A percentile compares a stretch with the other conserved stretches of the same genome.
These are phyloP conservation scores for Trypanosoma congolense DNA, from an alignment of 208 protist species.

Conservation along the genomic window DNA sequence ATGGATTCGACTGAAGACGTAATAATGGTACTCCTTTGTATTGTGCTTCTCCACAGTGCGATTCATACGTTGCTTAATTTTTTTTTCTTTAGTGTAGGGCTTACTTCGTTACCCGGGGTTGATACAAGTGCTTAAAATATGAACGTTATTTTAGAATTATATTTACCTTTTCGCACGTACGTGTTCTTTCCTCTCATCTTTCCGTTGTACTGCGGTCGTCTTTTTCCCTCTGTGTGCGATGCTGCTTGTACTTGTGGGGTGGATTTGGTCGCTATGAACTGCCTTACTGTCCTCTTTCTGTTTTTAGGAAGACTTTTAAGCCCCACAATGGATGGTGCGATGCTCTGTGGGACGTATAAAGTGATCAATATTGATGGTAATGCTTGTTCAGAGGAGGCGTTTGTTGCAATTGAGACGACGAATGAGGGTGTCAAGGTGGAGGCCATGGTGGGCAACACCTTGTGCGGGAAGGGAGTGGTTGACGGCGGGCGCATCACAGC, in stretches of 20 bases:
- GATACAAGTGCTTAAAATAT: too few relatives aligned
- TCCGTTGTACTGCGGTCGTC: neutral
- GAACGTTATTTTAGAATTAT: too few relatives aligned
- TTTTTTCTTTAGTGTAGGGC: too few relatives aligned
- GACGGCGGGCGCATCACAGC: constrained; percentile 33
- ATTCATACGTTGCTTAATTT: too few relatives aligned
- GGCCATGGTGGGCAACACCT: constrained; percentile 34
- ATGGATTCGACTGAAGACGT: too few relatives aligned
- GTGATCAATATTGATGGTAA: constrained; percentile 49
- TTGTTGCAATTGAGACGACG: constrained; percentile 31
- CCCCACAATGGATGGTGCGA: constrained; percentile 15
- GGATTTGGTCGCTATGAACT: neutral
- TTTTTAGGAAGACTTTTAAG: neutral
- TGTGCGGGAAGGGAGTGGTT: constrained; percentile 34
- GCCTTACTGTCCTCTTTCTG: neutral
- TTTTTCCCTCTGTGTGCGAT: neutral
- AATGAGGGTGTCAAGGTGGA: constrained; percentile 30
- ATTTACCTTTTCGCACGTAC: too few relatives aligned
- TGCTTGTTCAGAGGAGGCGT: constrained; percentile 17
- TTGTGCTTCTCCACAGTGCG: too few relatives aligned
- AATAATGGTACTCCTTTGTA: too few relatives aligned
- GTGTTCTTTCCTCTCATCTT: too few relatives aligned
- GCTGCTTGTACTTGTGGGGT: neutral
- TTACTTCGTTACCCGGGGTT: too few relatives aligned
- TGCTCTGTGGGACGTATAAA: constrained; percentile 50